Percentiles rank a stretch among this genome's conserved stretches.
phyloP scores from a whole-genome alignment of 2,329 filamentous ascomycete species.

The Pestalotiopsis fici region DNA sequence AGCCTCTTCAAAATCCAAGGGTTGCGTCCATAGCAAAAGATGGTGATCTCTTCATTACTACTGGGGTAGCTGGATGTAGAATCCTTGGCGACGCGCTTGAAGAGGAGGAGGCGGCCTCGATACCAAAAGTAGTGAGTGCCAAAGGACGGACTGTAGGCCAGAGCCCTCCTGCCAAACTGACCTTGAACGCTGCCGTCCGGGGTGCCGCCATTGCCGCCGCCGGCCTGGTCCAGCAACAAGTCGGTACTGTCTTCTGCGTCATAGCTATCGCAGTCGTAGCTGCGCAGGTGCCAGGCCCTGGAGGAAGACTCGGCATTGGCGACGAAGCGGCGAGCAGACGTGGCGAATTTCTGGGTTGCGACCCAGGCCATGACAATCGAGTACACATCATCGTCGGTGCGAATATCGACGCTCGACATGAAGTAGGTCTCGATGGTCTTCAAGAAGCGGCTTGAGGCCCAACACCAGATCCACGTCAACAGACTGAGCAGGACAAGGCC shows the following conservation, averaged over 20 bases:
- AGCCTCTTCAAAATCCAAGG: conserved; percentile 63
- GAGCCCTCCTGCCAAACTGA: conserved; percentile 42
- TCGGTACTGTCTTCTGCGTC: too few species aligned
- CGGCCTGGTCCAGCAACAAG: conserved; percentile 40
- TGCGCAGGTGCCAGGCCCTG: conserved; percentile 49
- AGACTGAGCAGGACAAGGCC: conserved; percentile 51
- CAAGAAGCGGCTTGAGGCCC: conserved; percentile 50
- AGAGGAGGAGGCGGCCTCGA: conserved; percentile 56
- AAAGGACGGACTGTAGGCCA: conserved; percentile 67
- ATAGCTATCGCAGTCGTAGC: conserved; percentile 45
- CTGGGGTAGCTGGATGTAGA: conserved; percentile 39
- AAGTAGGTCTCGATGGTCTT: conserved; percentile 52
- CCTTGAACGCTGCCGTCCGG: conserved; percentile 23
- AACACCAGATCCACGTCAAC: conserved; percentile 52
- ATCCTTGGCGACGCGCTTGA: conserved; percentile 53
- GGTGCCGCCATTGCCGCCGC: conserved; percentile 38
- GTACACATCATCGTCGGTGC: conserved; percentile 72
- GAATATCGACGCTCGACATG: conserved; percentile 67
- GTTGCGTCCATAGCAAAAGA: conserved; percentile 64
- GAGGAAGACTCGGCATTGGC: conserved; percentile 64
- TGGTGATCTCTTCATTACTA: conserved; percentile 60
- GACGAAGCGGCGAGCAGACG: conserved; percentile 61
- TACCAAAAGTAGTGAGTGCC: conserved; percentile 73
- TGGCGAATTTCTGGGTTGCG: conserved; percentile 61
- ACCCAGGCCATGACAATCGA: conserved; percentile 74